Conservation (phyloP, 352 stramenopile genomes). For the Phytophthora megakarya region DNA sequence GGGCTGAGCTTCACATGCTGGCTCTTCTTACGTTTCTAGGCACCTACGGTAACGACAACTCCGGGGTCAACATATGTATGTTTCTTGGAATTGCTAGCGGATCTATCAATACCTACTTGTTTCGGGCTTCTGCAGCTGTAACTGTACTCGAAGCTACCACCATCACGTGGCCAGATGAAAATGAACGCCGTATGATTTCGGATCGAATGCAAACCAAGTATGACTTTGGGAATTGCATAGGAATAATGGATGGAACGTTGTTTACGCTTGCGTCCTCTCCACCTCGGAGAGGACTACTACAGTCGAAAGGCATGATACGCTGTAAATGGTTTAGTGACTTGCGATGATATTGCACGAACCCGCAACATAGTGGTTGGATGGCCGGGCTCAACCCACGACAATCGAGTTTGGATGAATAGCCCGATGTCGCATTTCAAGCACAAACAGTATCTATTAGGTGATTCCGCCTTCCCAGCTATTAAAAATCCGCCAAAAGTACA, state of each 20-base stretch:
- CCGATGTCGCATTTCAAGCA: slow-evolving; percentile 18
- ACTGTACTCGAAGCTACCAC: not conserved
- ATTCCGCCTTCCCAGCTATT: slow-evolving; percentile 29
- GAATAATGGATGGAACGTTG: slow-evolving; percentile 27
- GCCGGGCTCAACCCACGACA: slow-evolving; percentile 29
- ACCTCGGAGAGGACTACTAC: slow-evolving; percentile 34
- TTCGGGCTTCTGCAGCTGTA: slow-evolving; percentile 5
- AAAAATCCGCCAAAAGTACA: slow-evolving; percentile 18
- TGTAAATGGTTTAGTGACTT: slow-evolving; percentile 20
- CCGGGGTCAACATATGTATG: slow-evolving; percentile 12
- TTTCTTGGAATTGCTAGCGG: slow-evolving; percentile 35
- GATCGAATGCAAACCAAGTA: slow-evolving; percentile 20
- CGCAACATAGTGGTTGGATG: slow-evolving; percentile 26
- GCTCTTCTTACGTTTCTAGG: slow-evolving; percentile 36
- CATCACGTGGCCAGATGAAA: slow-evolving; percentile 3
- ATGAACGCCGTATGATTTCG: slow-evolving; percentile 17
- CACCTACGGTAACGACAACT: slow-evolving; percentile 32
- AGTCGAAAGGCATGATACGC: slow-evolving; percentile 24
- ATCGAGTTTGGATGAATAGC: slow-evolving; percentile 36
- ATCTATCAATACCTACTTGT: slow-evolving; percentile 26
- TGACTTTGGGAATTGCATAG: slow-evolving; percentile 32
- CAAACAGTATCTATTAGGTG: slow-evolving; percentile 30
- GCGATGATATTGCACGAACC: slow-evolving; percentile 25
- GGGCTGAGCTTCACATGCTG: slow-evolving; percentile 26
- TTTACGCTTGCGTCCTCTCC: slow-evolving; percentile 25